A percentile compares a stretch with the other conserved stretches of the same genome.
Evolutionary conservation across 371 early-diverging fungal species (phyloP).

Genomic region (Vairimorpha ceranae): DNA sequence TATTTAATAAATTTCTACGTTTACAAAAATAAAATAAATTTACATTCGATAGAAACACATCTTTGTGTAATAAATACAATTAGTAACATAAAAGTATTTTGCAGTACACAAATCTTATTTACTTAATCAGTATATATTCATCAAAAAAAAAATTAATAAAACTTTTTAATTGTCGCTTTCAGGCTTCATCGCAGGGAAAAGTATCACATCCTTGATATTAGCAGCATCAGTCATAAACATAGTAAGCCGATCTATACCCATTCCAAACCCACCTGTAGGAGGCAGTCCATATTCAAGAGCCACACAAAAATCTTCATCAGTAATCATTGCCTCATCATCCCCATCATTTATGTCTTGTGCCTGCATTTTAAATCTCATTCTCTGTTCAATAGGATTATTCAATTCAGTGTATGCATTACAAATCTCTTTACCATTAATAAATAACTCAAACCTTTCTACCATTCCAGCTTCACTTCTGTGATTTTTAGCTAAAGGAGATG

Average conservation of each 20-base stretch:
- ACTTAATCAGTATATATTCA: not conserved
- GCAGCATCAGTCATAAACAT: constrained; percentile 97
- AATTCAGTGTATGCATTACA: constrained; percentile 95
- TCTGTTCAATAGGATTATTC: constrained; percentile 93
- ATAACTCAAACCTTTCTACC: constrained; percentile 96
- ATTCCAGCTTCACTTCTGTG: constrained; percentile 80
- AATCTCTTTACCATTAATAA: constrained; percentile 95
- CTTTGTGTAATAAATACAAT: not conserved
- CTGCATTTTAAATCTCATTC: constrained; percentile 89
- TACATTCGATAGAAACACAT: not conserved
- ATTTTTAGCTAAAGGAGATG: constrained; percentile 96
- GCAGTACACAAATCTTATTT: too few relatives aligned
- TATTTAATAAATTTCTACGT: too few relatives aligned
- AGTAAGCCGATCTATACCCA: constrained; percentile 92
- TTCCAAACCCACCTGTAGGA: constrained; percentile 93
- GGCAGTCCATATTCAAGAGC: constrained; percentile 95
- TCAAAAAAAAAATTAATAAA: not conserved
- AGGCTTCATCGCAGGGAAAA: constrained; percentile 74
- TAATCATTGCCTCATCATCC: constrained; percentile 95
- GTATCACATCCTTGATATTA: constrained; percentile 91
- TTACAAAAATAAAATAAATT: not conserved
- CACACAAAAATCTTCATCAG: constrained; percentile 93
- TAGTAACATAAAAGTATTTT: too few relatives aligned
- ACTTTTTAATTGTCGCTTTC: constrained; percentile 24
- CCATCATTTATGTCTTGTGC: constrained; percentile 89